Base-by-base conservation (phyloP, 2,329 filamentous ascomycete genomes). In the Colletotrichum sp. region DNA sequence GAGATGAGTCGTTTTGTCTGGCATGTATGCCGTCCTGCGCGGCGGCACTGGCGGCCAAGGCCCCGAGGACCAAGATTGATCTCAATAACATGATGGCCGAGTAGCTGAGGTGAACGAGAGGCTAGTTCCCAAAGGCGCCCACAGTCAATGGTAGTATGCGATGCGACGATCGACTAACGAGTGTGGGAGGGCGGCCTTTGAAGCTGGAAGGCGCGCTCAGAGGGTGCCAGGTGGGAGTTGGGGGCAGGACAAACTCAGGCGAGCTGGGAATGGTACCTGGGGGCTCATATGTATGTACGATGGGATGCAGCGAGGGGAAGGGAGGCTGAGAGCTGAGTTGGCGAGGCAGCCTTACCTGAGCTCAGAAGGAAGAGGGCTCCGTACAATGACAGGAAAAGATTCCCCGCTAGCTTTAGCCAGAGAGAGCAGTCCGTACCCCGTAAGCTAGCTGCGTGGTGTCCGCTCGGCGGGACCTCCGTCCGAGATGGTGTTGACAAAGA, bases 241-340 rank as follows among this genome's bases (percentile, higher is more conserved):
- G 71, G 75, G 62, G 71, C 71, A 75, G 66, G 44, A 55, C 60
- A 68, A 65, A 60, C 59, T 70, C 71, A 36, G 52, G 70, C 16
- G n/a, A 62, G 66, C 8, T 44, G 16, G n/a, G 28, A 21, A 52
- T 75, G 71, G 75, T 77, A 76, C 52, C 62, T 55, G 28, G 66
- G 62, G 63, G 34, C 62, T 55, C 75, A 77, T 77, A 77, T 75
- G 71, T 75, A 77, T 69, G 74, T 69, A 76, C 57, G 21, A 68
- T 75, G 32, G 52, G 36, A 24, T 63, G 57, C 70, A 69, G 30
- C 39, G 32, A 69, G 59, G 26, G 63, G 39, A 49, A 64, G 15
- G 49, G 66, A 77, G 72, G 72, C 71, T 68, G 60, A 76, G 52
- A 71, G 66, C 75, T 71, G 66, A 68, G 60, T 55, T 59, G 62